Conservation (phyloP, 306 rosid genomes). For the Trifolium fragiferum region DNA sequence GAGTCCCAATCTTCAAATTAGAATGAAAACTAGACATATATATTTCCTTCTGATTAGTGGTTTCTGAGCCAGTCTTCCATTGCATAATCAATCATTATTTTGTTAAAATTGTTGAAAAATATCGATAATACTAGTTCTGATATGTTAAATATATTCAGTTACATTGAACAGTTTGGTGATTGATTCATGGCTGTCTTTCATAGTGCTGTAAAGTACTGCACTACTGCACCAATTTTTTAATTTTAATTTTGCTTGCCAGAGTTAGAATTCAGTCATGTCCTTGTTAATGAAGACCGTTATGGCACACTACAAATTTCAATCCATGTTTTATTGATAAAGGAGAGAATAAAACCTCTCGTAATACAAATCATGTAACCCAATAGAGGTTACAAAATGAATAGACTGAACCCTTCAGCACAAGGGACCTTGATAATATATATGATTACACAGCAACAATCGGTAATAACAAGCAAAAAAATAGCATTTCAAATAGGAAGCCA, state of each 20-base stretch:
- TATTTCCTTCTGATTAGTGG: constrained; percentile 6
- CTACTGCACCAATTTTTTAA: not conserved
- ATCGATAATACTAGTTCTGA: not conserved
- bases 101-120: constrained; percentile 6
- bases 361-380: constrained; percentile 42
- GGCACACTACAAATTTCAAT: constrained; percentile 34
- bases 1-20: not conserved
- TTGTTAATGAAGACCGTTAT: constrained; percentile 12
- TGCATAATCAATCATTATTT: constrained; percentile 3
- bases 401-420: constrained; percentile 28
- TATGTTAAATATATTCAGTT: constrained; percentile 18
- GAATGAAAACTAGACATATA: not conserved
- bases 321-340: constrained; percentile 51
- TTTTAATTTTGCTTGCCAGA: not conserved
- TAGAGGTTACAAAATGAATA: constrained; percentile 47
- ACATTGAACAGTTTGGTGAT: constrained; percentile 22
- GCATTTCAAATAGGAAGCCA: constrained; percentile 22
- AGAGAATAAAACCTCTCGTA: constrained; percentile 35
- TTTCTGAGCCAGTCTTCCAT: not conserved
- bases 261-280: constrained; percentile 15
- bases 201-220: not conserved
- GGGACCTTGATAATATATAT: constrained; percentile 31
- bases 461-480: constrained; percentile 25
- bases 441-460: constrained; percentile 22
- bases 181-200: not conserved